Base-by-base conservation (phyloP, 2,329 filamentous ascomycete species). In the Coleophoma cylindrospora region DNA sequence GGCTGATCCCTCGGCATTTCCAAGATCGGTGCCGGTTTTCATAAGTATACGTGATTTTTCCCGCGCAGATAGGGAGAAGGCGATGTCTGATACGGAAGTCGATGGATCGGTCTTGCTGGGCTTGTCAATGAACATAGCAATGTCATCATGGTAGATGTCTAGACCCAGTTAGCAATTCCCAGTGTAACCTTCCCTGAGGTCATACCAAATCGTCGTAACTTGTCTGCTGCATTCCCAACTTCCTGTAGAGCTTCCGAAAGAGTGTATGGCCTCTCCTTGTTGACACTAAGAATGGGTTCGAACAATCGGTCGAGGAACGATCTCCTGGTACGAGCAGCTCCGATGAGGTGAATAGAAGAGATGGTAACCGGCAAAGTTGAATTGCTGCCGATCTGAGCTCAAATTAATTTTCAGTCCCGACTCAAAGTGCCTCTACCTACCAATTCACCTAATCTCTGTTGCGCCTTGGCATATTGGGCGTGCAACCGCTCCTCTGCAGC, bases 1-100 rank as follows among this genome's bases (percentile, higher is more conserved):
- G 4, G 91, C 92, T 8, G 91, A 95, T 34, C 92, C 94, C 69
- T 99, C 94, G 19, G 89, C 84, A 64, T 95, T 95, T 55, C 94
- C 94, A 43, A 96, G 79, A 65, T 97, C 92, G 9, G 94, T 97
- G 52, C 94, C 94, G 0, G 91, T 96, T 73, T 95, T 95, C 62
- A 97, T 80, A 52, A 91, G 83, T 63, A 97, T 82, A 37, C 87
- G 84, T 33, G 89, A 86, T 57, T 89, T 84, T 70, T 99, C 92
- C 53, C 79, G 77, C 19, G 88, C 87, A 48, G 82, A 83, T 50
- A 96, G 78, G 61, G 86, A 87, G 48, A 96, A 80, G 57, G 92
- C 87, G 58, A 97, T 71, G 65, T 95, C 90, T 49, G 84, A 90
- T 2, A 86, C 82, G 2, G 83, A 83, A 10, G 84, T 81, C 7